Percentiles rank a stretch among this genome's conserved stretches.
Conservation (phyloP, 2,329 filamentous ascomycete genomes). For the Gnomoniopsis smithogilvyi region DNA sequence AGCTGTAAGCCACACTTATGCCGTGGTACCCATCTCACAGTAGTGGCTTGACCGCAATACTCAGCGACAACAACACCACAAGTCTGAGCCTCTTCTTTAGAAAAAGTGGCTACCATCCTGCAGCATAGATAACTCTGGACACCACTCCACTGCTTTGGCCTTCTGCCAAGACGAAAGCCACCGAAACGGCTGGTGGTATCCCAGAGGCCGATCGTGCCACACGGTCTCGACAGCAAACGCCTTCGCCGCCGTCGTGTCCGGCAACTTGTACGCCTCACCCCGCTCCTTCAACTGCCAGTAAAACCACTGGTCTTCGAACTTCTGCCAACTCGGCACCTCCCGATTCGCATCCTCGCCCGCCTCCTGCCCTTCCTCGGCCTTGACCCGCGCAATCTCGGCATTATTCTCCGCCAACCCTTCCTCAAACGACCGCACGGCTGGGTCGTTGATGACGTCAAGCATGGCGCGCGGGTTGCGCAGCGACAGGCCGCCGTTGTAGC, state of each 20-base stretch:
- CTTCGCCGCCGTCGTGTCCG: constrained; percentile 22
- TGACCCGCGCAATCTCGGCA: neutral
- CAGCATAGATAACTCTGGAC: constrained; percentile 18
- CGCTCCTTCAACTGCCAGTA: constrained; percentile 25
- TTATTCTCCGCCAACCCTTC: neutral
- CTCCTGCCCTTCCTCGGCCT: neutral
- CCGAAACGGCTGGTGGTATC: constrained; percentile 24
- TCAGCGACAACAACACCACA: too few relatives aligned
- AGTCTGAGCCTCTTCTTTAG: constrained; percentile 4
- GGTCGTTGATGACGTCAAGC: constrained; percentile 20
- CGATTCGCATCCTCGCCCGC: neutral
- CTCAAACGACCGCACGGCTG: constrained; percentile 24
- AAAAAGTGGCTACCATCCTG: constrained; percentile 23
- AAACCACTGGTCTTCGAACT: constrained; percentile 31
- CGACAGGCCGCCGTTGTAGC: constrained; percentile 32
- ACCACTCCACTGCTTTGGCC: constrained; percentile 10
- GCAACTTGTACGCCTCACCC: constrained; percentile 21
- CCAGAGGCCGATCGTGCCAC: constrained; percentile 26
- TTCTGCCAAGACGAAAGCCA: constrained; percentile 18
- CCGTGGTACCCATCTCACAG: too few relatives aligned
- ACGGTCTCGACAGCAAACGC: constrained; percentile 29
- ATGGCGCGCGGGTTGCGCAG: constrained; percentile 27
- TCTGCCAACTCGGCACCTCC: constrained; percentile 1
- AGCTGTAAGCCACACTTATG: neutral
- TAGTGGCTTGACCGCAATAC: too few relatives aligned